phyloP scores from a whole-genome alignment of 805 yeast genomes.

The Saturnispora silvae region DNA sequence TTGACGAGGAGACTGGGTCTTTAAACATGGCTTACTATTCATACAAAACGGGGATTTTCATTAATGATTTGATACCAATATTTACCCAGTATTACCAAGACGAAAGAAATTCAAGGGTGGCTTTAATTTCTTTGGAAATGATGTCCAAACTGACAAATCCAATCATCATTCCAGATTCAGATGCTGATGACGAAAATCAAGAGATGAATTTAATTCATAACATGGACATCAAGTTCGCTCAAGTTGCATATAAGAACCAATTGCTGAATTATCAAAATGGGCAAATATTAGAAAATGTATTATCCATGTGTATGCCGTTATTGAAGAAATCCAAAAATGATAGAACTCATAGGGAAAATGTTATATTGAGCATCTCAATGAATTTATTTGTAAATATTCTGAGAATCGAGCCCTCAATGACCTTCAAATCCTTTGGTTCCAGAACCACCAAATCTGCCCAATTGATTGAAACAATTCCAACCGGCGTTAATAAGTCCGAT shows the following conservation, averaged over 20 bases:
- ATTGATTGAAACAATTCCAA: constrained; percentile 37
- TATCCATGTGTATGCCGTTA: constrained; percentile 57
- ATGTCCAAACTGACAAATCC: constrained; percentile 87
- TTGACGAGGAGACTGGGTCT: constrained; percentile 20
- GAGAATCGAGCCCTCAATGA: constrained; percentile 58
- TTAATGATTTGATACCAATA: constrained; percentile 64
- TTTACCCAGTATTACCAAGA: constrained; percentile 35
- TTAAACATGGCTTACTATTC: constrained; percentile 85
- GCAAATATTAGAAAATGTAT: constrained; percentile 52
- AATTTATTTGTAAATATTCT: constrained; percentile 71
- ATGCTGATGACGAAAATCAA: constrained; percentile 49
- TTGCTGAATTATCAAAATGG: constrained; percentile 52
- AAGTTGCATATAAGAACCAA: constrained; percentile 58
- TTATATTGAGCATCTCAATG: constrained; percentile 59
- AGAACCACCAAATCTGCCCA: constrained; percentile 15
- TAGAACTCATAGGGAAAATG: constrained; percentile 61
- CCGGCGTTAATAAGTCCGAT: constrained; percentile 52
- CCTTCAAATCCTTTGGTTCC: constrained; percentile 18
- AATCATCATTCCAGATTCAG: constrained; percentile 40
- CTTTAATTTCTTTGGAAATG: constrained; percentile 42
- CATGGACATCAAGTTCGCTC: constrained; percentile 54
- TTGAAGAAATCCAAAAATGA: constrained; percentile 40
- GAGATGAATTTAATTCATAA: constrained; percentile 33
- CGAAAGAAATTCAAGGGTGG: background rate
- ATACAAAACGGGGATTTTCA: constrained; percentile 65